These are phyloP conservation scores for Exophiala sideris DNA, from an alignment of 2,329 filamentous ascomycete genomes.

Conservation along the genomic window DNA sequence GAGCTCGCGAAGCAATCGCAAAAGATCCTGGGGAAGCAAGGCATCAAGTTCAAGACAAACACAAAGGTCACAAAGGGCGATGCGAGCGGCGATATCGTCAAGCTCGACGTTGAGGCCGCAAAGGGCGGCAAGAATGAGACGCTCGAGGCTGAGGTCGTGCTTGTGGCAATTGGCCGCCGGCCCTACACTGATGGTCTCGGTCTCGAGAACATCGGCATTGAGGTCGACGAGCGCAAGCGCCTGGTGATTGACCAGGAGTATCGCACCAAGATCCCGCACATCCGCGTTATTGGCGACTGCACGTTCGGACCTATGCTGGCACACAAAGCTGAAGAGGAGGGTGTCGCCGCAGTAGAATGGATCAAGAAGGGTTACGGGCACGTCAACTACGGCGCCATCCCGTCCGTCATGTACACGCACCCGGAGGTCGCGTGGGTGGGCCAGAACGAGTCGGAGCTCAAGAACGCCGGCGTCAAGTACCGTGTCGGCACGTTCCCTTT, in stretches of 20 bases:
- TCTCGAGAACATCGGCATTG: constrained; percentile 88
- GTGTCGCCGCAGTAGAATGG: constrained; percentile 89
- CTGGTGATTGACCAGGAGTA: constrained; percentile 98
- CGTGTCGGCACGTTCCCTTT: constrained; percentile 93
- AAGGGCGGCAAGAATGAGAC: constrained; percentile 95
- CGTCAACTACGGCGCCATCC: constrained; percentile 98
- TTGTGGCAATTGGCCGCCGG: constrained; percentile 92
- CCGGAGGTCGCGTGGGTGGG: constrained; percentile 98
- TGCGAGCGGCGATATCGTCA: constrained; percentile 70
- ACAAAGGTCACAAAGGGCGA: constrained; percentile 93
- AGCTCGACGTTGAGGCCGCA: constrained; percentile 81
- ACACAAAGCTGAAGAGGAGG: constrained; percentile 99
- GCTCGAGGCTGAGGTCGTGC: constrained; percentile 88
- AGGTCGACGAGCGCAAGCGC: constrained; percentile 88
- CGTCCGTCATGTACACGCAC: constrained; percentile 99
- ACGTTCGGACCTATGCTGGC: constrained; percentile 99
- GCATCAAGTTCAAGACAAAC: constrained; percentile 95
- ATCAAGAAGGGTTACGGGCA: constrained; percentile 97
- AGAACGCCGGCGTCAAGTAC: constrained; percentile 86
- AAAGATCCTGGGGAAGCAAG: constrained; percentile 93
- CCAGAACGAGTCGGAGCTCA: constrained; percentile 94
- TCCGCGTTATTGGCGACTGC: constrained; percentile 91
- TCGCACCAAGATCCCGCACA: constrained; percentile 95
- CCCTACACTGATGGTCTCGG: constrained; percentile 91
- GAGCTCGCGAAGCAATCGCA: constrained; percentile 89